Evolutionary conservation across 805 yeast genomes (phyloP).

Genomic region (Diddensiella santjacobensis): DNA sequence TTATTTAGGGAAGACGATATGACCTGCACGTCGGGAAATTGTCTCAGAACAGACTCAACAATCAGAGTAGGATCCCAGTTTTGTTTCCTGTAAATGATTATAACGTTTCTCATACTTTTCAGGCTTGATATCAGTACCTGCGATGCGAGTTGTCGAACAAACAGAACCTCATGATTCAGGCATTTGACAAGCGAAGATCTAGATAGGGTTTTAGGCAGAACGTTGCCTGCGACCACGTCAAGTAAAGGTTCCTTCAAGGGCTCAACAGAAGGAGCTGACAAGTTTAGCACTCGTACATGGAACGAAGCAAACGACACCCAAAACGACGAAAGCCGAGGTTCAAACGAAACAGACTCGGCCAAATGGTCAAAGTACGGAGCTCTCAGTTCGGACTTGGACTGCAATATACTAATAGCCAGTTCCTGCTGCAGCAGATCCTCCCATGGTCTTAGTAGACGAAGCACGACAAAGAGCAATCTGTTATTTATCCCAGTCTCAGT

Average conservation of each 20-base stretch:
- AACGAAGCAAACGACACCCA: conserved; percentile 75
- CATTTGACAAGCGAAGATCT: conserved; percentile 56
- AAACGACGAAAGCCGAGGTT: conserved; percentile 74
- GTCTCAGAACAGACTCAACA: conserved; percentile 34
- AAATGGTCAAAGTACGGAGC: conserved; percentile 50
- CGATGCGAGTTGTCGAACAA: conserved; percentile 61
- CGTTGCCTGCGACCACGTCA: conserved; percentile 46
- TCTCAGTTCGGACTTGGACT: conserved; percentile 61
- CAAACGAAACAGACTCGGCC: conserved; percentile 45
- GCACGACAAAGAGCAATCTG: conserved; percentile 57
- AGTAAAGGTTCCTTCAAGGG: conserved; percentile 33
- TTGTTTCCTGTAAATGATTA: conserved; percentile 36
- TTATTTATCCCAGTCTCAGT: conserved; percentile 47
- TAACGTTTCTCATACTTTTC: conserved; percentile 47
- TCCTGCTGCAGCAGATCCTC: conserved; percentile 63
- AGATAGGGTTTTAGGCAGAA: conserved; percentile 63
- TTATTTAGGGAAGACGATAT: conserved; percentile 11
- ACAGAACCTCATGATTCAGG: conserved; percentile 44
- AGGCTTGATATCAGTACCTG: conserved; percentile 56
- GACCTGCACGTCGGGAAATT: conserved; percentile 34
- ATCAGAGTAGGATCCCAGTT: conserved; percentile 41
- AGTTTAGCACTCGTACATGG: conserved; percentile 53
- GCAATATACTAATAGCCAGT: conserved; percentile 49
- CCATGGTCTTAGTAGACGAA: conserved; percentile 75
- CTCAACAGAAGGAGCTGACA: conserved; percentile 46